Evolutionary conservation across 805 yeast species (phyloP), one percentile per base, ranked within the genome.

Genomic region (Starmerella stellata): DNA sequence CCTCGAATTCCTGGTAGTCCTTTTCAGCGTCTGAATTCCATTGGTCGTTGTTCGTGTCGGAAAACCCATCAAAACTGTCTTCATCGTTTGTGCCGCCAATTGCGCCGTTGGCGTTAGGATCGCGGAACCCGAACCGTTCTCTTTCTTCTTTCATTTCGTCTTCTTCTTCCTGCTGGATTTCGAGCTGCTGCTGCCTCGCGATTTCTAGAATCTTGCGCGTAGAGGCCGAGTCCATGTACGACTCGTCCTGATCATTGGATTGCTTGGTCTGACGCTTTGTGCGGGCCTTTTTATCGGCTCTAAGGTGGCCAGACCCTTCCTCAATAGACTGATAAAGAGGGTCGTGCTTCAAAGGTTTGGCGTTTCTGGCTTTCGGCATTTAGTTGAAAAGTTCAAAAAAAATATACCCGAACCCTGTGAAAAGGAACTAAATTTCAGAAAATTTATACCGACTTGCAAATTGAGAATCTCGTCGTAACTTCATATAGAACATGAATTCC

Each of bases 101-200:
- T 18, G 18, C 21, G 13, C 7, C 48, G 34, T 7, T 30, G 5
- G 11, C 35, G 38, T 11, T 30, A 33, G 20, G 24, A 20, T 19
- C 4, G 18, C 2, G 38, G 34, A 16, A 24, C 34, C 19, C 20
- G 14, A 16, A n/a, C 14, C 21, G 36, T 28, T 13, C 11, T 5
- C 5, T 27, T 34, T 20, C 35, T 9, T 30, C 20, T 5, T 14
- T 30, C 15, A 17, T 14, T 5, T 15, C 39, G 5, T 45, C 49
- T 11, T 40, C 48, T 17, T 53, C 57, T 34, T 80, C 93, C 35
- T 65, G 74, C 38, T 73, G 85, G 17, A 85, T 56, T 54, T 90
- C 99, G 34, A 79, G 83, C 59, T 83, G 95, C 62, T 90, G 99
- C 52, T 78, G 87, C 50, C 70, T 75, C 16, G 98, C 99, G 44